Evolutionary conservation across 495 filamentous ascomycete species (phyloP), one percentile per base, ranked within the genome.

Genomic region (Talaromyces wortmannii): DNA sequence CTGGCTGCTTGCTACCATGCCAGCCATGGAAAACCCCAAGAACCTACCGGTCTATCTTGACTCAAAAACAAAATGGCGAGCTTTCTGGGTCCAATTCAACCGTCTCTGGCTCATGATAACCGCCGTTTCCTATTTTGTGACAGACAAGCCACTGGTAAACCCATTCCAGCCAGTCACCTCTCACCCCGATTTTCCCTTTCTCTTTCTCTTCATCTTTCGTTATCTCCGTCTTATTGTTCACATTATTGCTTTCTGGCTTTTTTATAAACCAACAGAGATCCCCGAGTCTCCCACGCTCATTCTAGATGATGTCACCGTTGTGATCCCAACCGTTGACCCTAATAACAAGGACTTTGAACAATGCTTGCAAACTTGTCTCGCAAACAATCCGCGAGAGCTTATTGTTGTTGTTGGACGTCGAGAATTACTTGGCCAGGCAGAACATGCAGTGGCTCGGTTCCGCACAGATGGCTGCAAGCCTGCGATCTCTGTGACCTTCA

Each of bases 271-370:
- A 3, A 59, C 72, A 6, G 64, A 63, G 1, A 68, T 74, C 8
- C 65, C 62, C 2, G 44, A 29, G 6, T 59, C 65, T 23, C 71
- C 73, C 5, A 67, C 53, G 15, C 69, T 75, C 59, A 66, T 47
- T 12, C 61, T 69, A n/a, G 52, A 62, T n/a, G 75, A 82, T 59
- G 78, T 82, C 59, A 80, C 78, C 3, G 76, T 80, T 45, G 73
- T 83, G 46, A 63, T 83, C 15, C 79, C 80, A 1, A 80, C 76
- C 16, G 67, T 81, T 31, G 67, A 76, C 45, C 66, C 67, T 2
- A 17, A 50, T 0, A 61, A 61, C 23, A 44, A n/a, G 0, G 59
- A 65, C 31, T 75, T 77, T 48, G 31, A 43, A 16, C 63, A 68
- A 12, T 70, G 67, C 36, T 17, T 78, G 8, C 16, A 23, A 4